phyloP scores from a whole-genome alignment of 1,284 basidiomycete genomes.

The Apiotrichum gamsii region DNA sequence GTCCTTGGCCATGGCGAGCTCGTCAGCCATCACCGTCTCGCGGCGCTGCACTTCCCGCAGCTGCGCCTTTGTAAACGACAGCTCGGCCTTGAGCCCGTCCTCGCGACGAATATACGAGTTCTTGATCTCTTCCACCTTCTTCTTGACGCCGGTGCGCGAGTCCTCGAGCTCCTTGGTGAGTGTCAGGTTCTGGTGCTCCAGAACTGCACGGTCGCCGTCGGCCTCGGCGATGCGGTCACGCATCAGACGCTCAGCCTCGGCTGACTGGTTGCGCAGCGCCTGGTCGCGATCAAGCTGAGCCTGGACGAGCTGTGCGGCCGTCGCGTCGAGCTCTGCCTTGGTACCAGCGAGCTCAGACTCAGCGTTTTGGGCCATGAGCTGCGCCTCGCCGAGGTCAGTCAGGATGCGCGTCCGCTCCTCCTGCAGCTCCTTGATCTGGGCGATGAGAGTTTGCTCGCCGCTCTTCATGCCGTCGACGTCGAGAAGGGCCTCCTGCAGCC shows the following conservation, averaged over 20 bases:
- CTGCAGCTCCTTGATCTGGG: slow-evolving; percentile 59
- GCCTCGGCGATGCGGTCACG: slow-evolving; percentile 84
- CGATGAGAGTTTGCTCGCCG: slow-evolving; percentile 51
- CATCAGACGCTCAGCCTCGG: slow-evolving; percentile 74
- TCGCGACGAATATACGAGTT: slow-evolving; percentile 41
- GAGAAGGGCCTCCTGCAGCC: slow-evolving; percentile 57
- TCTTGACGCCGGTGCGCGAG: slow-evolving; percentile 32
- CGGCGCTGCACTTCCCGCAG: slow-evolving; percentile 40
- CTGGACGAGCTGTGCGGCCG: slow-evolving; percentile 58
- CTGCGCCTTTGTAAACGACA: slow-evolving; percentile 43
- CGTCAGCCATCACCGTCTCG: slow-evolving; percentile 39
- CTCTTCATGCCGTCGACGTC: slow-evolving; percentile 55
- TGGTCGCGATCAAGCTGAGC: slow-evolving; percentile 67
- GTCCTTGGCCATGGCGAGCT: slow-evolving; percentile 41
- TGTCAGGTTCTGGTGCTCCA: slow-evolving; percentile 78
- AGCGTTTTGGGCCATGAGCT: slow-evolving; percentile 63
- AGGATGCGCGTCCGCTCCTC: slow-evolving; percentile 66
- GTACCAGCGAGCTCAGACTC: slow-evolving; percentile 59
- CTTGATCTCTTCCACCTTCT: slow-evolving; percentile 40
- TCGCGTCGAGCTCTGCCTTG: slow-evolving; percentile 40
- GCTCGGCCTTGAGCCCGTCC: slow-evolving; percentile 46
- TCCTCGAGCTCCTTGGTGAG: slow-evolving; percentile 53
- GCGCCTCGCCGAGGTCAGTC: slow-evolving; percentile 65
- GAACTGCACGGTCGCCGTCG: slow-evolving; percentile 79
- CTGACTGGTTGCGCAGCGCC: slow-evolving; percentile 63